Evolutionary conservation across 768 basidiomycete genomes (phyloP).

Genomic region (Tricholoma flavovirens): DNA sequence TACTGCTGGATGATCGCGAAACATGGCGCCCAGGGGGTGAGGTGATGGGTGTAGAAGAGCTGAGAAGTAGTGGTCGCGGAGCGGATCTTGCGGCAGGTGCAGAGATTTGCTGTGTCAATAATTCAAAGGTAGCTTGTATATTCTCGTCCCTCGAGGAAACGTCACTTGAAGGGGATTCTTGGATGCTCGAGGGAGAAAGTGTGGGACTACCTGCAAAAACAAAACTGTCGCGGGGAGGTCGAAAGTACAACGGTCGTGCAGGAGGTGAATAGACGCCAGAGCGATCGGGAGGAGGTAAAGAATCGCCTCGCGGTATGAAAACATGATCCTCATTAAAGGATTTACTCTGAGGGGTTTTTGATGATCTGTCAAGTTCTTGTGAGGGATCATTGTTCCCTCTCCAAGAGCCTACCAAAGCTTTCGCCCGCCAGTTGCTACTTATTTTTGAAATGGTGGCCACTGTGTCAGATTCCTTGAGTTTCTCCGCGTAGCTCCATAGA

Average conservation of each 20-base stretch:
- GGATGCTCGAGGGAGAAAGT: conserved; percentile 23
- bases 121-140: conserved; percentile 38
- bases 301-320: conserved; percentile 26
- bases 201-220: conserved; percentile 24
- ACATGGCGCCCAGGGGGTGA: conserved; percentile 21
- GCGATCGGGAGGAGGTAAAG: conserved; percentile 33
- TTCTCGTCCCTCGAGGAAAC: conserved; percentile 33
- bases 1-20: conserved; percentile 31
- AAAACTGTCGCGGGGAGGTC: conserved; percentile 51
- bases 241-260: conserved; percentile 52
- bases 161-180: conserved; percentile 21
- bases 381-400: conserved; percentile 11
- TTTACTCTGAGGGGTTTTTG: conserved; percentile 8
- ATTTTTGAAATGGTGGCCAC: conserved; percentile 66
- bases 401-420: conserved; percentile 46
- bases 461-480: conserved; percentile 67
- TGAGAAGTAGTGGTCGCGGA: conserved; percentile 64
- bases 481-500: conserved; percentile 70
- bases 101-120: conserved; percentile 33
- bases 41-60: conserved; percentile 41
- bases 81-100: conserved; percentile 40
- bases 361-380: conserved; percentile 7
- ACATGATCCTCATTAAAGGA: conserved; percentile 5
- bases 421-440: conserved; percentile 72
- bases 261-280: conserved; percentile 45